Percentiles rank a stretch among this genome's conserved stretches.
Conservation (phyloP, 2,329 filamentous ascomycete genomes). For the Aureobasidium melanogenum region DNA sequence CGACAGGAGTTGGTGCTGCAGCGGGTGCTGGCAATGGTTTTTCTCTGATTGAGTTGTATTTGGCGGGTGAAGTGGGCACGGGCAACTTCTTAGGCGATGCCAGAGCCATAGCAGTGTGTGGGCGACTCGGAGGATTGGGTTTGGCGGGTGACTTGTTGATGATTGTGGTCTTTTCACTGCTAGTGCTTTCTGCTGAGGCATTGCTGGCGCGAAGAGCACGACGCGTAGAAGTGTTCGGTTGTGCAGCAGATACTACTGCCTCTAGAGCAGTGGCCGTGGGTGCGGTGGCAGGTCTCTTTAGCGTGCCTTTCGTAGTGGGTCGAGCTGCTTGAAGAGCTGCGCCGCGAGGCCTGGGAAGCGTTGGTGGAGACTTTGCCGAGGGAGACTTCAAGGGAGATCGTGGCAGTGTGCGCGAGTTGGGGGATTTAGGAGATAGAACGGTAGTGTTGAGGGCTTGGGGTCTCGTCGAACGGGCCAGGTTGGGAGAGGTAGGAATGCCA, state of each 20-base stretch:
- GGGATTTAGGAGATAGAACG: constrained; percentile 73
- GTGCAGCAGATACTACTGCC: constrained; percentile 53
- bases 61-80: constrained; percentile 5
- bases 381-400: constrained; percentile 42
- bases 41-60: constrained; percentile 3
- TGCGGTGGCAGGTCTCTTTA: constrained; percentile 11
- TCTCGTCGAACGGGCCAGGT: constrained; percentile 21
- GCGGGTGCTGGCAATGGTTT: constrained; percentile 24
- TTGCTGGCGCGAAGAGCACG: constrained; percentile 1
- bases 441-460: constrained; percentile 37
- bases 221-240: constrained; percentile 27
- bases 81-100: constrained; percentile 14
- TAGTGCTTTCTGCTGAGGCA: constrained; percentile 40
- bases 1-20: background rate
- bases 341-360: constrained; percentile 1
- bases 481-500: constrained; percentile 21
- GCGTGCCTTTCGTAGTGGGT: background rate
- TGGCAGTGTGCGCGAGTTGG: constrained; percentile 63
- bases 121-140: constrained; percentile 29
- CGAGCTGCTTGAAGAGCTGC: background rate
- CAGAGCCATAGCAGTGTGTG: constrained; percentile 22
- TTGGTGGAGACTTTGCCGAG: constrained; percentile 26
- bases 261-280: constrained; percentile 33
- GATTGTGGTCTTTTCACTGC: constrained; percentile 53
- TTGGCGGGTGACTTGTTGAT: constrained; percentile 38